Conservation (phyloP, 139 green algal species). For the Diplosphaera chodatii region DNA sequence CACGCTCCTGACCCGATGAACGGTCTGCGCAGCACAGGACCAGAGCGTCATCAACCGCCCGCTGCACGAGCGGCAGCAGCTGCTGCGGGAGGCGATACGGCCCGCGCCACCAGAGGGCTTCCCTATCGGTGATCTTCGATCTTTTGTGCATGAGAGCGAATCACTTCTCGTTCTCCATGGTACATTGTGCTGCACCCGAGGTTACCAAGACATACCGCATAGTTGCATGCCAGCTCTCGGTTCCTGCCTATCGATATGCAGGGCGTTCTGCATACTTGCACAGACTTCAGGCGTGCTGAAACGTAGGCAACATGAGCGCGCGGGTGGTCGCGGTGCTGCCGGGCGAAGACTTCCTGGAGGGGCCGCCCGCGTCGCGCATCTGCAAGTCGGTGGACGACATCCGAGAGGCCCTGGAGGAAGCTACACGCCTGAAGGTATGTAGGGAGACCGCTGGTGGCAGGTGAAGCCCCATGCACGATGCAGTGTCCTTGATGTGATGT, state of each 20-base stretch:
- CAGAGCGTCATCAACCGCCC: conserved; percentile 31
- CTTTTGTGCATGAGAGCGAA: too few relatives aligned
- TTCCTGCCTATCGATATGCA: too few relatives aligned
- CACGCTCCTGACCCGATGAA: too few relatives aligned
- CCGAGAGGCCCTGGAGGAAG: conserved; percentile 30
- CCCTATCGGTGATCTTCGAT: conserved; percentile 2
- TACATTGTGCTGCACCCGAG: too few relatives aligned
- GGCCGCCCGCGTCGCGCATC: background rate
- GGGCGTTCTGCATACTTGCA: too few relatives aligned
- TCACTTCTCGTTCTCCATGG: too few relatives aligned
- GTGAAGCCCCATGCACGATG: too few relatives aligned
- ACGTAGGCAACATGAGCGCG: background rate
- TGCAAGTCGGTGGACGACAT: conserved; percentile 36
- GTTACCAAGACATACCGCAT: too few relatives aligned
- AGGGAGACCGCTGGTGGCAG: too few relatives aligned
- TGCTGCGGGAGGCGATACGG: conserved; percentile 36
- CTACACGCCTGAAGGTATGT: conserved; percentile 22
- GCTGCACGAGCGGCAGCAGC: conserved; percentile 45
- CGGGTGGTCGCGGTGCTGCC: conserved; percentile 40
- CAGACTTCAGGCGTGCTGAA: too few relatives aligned
- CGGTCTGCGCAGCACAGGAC: background rate
- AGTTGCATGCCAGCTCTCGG: too few relatives aligned
- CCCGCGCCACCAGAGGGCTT: conserved; percentile 15
- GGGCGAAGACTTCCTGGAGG: conserved; percentile 18
- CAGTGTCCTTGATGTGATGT: too few relatives aligned